phyloP scores from a whole-genome alignment of 192 early-diverging fungal species.

The Chytriomyces sp. region DNA sequence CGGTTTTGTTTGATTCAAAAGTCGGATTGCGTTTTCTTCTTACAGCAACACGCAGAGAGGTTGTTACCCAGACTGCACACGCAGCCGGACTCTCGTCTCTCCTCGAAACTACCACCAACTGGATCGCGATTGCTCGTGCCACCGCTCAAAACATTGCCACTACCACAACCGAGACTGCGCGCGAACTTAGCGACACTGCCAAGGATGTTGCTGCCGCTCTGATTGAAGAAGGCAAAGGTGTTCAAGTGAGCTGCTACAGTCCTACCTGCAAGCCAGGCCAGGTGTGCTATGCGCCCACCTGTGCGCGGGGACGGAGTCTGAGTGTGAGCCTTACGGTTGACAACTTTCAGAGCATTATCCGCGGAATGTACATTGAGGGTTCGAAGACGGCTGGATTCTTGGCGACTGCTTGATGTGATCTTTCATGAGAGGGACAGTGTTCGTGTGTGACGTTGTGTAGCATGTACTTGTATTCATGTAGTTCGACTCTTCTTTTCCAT shows the following conservation, averaged over 20 bases:
- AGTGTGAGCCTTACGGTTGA: slow-evolving; percentile 35
- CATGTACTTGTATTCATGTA: background rate
- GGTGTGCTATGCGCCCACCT: slow-evolving; percentile 53
- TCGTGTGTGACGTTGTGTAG: background rate
- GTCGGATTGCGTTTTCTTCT: background rate
- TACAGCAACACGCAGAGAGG: background rate
- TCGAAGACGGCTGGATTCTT: slow-evolving; percentile 24
- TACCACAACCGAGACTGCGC: slow-evolving; percentile 9
- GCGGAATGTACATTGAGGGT: slow-evolving; percentile 35
- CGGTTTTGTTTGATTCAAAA: background rate
- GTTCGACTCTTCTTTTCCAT: background rate
- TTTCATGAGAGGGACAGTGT: background rate
- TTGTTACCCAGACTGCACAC: background rate
- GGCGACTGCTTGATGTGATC: background rate
- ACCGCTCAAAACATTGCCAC: slow-evolving; percentile 12
- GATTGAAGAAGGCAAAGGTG: slow-evolving; percentile 46
- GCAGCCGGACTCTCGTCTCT: slow-evolving; percentile 3
- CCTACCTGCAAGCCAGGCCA: slow-evolving; percentile 47
- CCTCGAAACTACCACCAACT: slow-evolving; percentile 5
- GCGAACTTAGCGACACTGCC: slow-evolving; percentile 14
- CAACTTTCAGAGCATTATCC: slow-evolving; percentile 32
- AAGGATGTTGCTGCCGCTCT: slow-evolving; percentile 34
- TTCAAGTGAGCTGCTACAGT: slow-evolving; percentile 46
- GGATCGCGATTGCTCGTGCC: slow-evolving; percentile 28
- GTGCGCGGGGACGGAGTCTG: slow-evolving; percentile 39